Conservation (phyloP, 176 grass and related monocot genomes). For the Bothriochloa decipiens region DNA sequence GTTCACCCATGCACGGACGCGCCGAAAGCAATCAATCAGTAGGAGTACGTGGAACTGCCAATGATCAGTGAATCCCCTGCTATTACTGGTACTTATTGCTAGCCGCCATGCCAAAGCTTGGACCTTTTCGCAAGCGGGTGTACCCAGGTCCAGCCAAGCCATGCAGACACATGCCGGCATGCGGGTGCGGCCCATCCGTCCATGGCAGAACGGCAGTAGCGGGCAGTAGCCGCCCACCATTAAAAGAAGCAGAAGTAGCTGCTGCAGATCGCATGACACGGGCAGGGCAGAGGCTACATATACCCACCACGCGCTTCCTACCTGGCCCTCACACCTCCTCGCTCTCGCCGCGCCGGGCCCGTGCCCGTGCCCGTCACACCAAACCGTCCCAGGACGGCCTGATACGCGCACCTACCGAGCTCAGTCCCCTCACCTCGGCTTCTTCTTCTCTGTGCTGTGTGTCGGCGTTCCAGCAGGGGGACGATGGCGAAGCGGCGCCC, state of each 20-base stretch:
- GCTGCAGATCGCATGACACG: background rate
- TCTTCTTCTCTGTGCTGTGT: background rate
- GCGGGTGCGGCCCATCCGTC: background rate
- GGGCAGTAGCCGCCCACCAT: constrained; percentile 13
- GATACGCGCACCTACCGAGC: background rate
- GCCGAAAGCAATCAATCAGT: background rate
- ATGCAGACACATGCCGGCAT: background rate
- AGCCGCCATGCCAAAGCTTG: background rate
- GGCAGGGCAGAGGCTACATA: constrained; percentile 4
- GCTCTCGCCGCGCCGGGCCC: background rate
- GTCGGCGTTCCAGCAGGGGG: background rate
- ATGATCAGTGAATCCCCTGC: background rate
- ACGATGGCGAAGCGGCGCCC: background rate
- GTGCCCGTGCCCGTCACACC: background rate
- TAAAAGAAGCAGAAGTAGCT: background rate
- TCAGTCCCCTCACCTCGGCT: background rate
- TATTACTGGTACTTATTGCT: background rate
- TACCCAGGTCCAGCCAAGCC: background rate
- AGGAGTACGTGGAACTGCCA: background rate
- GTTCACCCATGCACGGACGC: background rate
- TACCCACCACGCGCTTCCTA: background rate
- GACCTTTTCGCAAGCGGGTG: background rate
- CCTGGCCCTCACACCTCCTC: background rate
- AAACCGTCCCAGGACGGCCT: background rate
- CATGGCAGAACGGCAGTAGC: background rate